Evolutionary conservation across 2,329 filamentous ascomycete species (phyloP).

Genomic region (Pyrenochaeta sp.): DNA sequence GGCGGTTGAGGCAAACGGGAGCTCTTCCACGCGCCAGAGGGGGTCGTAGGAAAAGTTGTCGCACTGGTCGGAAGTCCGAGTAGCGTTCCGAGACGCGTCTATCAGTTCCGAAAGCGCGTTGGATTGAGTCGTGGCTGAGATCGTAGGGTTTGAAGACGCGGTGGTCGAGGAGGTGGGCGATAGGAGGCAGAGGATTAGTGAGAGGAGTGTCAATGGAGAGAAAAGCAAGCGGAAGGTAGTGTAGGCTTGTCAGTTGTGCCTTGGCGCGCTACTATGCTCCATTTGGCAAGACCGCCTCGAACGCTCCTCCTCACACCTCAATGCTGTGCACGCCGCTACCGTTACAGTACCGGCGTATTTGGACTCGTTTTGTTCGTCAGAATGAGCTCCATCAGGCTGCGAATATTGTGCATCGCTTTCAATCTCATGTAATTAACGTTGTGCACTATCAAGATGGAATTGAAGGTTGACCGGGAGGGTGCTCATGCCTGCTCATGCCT

Average conservation of each 20-base stretch:
- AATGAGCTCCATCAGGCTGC: slow-evolving; percentile 19
- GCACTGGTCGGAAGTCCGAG: slow-evolving; percentile 40
- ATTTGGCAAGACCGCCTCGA: slow-evolving; percentile 36
- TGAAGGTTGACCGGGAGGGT: slow-evolving; percentile 19
- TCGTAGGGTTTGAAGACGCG: slow-evolving; percentile 38
- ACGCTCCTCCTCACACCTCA: slow-evolving; percentile 36
- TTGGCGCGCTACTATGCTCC: slow-evolving; percentile 33
- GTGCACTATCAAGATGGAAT: slow-evolving; percentile 14
- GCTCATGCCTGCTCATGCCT: slow-evolving; percentile 38
- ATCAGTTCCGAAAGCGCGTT: slow-evolving; percentile 55
- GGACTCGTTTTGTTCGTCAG: slow-evolving; percentile 69
- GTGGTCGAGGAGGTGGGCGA: slow-evolving; percentile 39
- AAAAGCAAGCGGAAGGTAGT: slow-evolving; percentile 38
- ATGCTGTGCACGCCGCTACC: slow-evolving; percentile 39
- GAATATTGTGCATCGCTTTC: slow-evolving; percentile 16
- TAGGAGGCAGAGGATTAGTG: slow-evolving; percentile 41
- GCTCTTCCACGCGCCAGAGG: slow-evolving; percentile 29
- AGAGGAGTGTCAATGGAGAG: slow-evolving; percentile 47
- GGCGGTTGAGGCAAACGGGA: slow-evolving; percentile 13
- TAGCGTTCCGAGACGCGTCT: slow-evolving; percentile 50
- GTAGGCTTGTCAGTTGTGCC: slow-evolving; percentile 30
- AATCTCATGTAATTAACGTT: slow-evolving; percentile 8
- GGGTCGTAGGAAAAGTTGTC: slow-evolving; percentile 40
- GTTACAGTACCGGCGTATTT: slow-evolving; percentile 63
- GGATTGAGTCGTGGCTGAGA: slow-evolving; percentile 35